Evolutionary conservation across 495 filamentous ascomycete species (phyloP).

Genomic region (Delitschia confertaspora): DNA sequence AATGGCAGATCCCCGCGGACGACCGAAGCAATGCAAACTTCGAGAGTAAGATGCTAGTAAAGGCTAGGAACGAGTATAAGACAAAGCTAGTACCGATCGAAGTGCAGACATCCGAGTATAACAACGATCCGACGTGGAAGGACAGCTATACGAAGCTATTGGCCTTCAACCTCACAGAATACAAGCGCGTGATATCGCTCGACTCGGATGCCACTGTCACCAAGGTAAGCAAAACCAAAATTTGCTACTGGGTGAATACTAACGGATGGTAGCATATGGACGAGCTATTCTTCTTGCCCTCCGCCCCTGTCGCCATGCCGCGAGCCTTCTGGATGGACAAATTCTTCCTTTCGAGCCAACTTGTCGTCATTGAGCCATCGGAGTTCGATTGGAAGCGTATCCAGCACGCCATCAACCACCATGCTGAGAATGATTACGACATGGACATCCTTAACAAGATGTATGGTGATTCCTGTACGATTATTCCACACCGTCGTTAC

Average conservation of each 20-base stretch:
- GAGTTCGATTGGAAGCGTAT: conserved; percentile 17
- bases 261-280: conserved; percentile 46
- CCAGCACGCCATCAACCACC: conserved; percentile 32
- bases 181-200: conserved; percentile 56
- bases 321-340: conserved; percentile 63
- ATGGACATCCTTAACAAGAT: conserved; percentile 40
- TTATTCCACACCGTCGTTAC: conserved; percentile 24
- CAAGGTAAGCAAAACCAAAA: not conserved
- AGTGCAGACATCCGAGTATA: conserved; percentile 36
- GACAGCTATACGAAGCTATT: conserved; percentile 61
- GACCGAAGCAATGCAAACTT: conserved; percentile 27
- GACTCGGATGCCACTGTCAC: conserved; percentile 57
- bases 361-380: conserved; percentile 59
- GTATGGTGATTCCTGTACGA: conserved; percentile 8
- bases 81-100: conserved; percentile 52
- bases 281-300: conserved; percentile 65
- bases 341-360: conserved; percentile 47
- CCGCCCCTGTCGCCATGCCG: conserved; percentile 52
- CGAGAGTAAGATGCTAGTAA: conserved; percentile 48
- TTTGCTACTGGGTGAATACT: not conserved
- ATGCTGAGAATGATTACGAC: conserved; percentile 45
- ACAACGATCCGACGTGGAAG: conserved; percentile 45
- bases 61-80: conserved; percentile 53
- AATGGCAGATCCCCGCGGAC: conserved; percentile 41
- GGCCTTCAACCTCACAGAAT: conserved; percentile 61